These are phyloP conservation scores for Nigrospora sphaerica DNA, from an alignment of 2,329 filamentous ascomycete genomes.

Conservation along the genomic window DNA sequence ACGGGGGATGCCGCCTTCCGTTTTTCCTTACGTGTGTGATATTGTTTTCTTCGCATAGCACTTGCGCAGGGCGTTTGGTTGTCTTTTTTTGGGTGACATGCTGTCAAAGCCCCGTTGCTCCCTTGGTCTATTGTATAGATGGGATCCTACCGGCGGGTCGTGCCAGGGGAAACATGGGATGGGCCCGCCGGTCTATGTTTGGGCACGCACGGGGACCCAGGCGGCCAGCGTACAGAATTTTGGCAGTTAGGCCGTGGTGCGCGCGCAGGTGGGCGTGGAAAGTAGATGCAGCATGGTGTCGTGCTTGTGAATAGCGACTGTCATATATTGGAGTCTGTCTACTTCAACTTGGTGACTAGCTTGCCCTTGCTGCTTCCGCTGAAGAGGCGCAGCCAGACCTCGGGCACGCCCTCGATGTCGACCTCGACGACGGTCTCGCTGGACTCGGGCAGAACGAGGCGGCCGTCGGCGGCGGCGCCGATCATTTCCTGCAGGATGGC, in stretches of 20 bases:
- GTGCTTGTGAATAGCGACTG: too few species aligned
- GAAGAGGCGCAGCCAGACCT: slow-evolving; percentile 19
- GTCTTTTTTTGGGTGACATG: background rate
- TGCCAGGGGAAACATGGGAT: too few species aligned
- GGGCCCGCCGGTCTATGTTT: too few species aligned
- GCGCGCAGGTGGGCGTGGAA: too few species aligned
- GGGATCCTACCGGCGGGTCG: too few species aligned
- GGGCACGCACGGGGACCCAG: too few species aligned
- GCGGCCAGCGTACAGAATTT: too few species aligned
- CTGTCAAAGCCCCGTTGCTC: too few species aligned
- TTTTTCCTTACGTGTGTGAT: background rate
- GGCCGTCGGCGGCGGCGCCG: slow-evolving; percentile 14
- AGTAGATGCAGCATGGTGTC: too few species aligned
- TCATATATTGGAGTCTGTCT: too few species aligned
- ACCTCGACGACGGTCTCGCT: slow-evolving; percentile 18
- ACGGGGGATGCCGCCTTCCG: background rate
- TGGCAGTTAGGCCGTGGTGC: too few species aligned
- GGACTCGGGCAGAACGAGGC: slow-evolving; percentile 10
- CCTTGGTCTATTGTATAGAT: too few species aligned
- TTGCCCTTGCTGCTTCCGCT: slow-evolving; percentile 18
- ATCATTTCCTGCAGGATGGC: slow-evolving; percentile 15
- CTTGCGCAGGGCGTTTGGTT: slow-evolving; percentile 1
- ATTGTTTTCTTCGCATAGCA: background rate
- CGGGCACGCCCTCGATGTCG: slow-evolving; percentile 18
- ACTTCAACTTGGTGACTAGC: slow-evolving; percentile 15